A percentile compares a stretch with the other conserved stretches of the same genome.
Evolutionary conservation across 495 filamentous ascomycete genomes (phyloP).

Genomic region (Aspergillus bertholletiae): DNA sequence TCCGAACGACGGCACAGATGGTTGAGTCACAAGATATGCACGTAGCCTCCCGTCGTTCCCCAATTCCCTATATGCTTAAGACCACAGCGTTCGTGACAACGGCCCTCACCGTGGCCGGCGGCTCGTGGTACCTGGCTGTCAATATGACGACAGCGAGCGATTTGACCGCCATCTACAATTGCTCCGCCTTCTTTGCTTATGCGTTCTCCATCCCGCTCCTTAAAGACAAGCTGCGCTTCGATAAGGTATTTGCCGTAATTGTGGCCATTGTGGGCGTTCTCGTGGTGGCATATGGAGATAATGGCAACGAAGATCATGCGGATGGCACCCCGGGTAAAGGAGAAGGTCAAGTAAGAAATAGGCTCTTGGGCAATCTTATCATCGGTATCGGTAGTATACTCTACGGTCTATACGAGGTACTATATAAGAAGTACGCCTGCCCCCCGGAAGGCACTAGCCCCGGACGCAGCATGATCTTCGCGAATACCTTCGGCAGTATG

Average conservation of each 20-base stretch:
- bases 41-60: constrained; percentile 50
- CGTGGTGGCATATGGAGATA: constrained; percentile 87
- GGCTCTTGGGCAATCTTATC: constrained; percentile 80
- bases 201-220: constrained; percentile 88
- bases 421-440: constrained; percentile 90
- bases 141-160: constrained; percentile 88
- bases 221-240: constrained; percentile 72
- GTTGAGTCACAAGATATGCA: constrained; percentile 66
- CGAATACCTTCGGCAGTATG: constrained; percentile 82
- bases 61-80: constrained; percentile 68
- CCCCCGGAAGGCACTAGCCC: constrained; percentile 84
- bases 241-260: constrained; percentile 78
- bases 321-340: constrained; percentile 44
- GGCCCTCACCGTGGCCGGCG: constrained; percentile 84
- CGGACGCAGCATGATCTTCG: constrained; percentile 82
- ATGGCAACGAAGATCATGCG: constrained; percentile 42
- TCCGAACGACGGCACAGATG: constrained; percentile 84
- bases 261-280: constrained; percentile 87
- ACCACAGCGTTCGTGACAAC: constrained; percentile 78
- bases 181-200: constrained; percentile 97
- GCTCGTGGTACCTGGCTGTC: constrained; percentile 95
- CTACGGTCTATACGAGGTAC: constrained; percentile 94
- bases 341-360: constrained; percentile 50
- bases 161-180: constrained; percentile 97
- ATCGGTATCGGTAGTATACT: constrained; percentile 92